Percentiles rank a stretch among this genome's conserved stretches.
These are phyloP conservation scores for Collariella sp. DNA, from an alignment of 495 filamentous ascomycete species.

Conservation along the genomic window DNA sequence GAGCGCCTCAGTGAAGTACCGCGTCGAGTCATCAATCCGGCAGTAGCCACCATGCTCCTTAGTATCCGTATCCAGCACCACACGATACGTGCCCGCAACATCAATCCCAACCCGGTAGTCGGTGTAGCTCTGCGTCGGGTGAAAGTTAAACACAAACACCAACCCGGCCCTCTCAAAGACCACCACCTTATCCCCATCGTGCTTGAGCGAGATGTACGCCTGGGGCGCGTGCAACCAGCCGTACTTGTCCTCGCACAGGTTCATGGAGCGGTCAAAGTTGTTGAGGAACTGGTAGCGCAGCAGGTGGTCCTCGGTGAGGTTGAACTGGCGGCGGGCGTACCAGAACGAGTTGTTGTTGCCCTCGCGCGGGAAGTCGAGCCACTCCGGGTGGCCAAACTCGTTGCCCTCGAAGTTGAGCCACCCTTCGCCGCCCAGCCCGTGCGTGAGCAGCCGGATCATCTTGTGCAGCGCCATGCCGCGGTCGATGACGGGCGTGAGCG, in stretches of 20 bases:
- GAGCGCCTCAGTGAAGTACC: constrained; percentile 86
- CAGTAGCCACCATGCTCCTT: constrained; percentile 70
- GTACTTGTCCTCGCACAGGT: constrained; percentile 75
- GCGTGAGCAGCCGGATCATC: constrained; percentile 90
- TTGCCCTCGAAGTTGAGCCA: constrained; percentile 99
- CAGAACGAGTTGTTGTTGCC: constrained; percentile 95
- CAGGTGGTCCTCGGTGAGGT: constrained; percentile 76
- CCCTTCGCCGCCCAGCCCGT: constrained; percentile 89
- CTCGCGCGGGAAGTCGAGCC: constrained; percentile 94
- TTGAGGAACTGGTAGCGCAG: constrained; percentile 89
- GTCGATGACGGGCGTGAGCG: constrained; percentile 82
- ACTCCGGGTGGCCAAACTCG: constrained; percentile 97
- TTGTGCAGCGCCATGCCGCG: constrained; percentile 91
- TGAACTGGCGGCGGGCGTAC: constrained; percentile 92
- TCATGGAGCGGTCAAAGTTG: constrained; percentile 90
- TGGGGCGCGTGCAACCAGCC: constrained; percentile 85
- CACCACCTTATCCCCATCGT: constrained; percentile 89
- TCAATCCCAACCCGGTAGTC: constrained; percentile 92
- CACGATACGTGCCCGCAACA: constrained; percentile 70
- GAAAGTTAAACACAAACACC: constrained; percentile 95
- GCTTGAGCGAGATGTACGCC: constrained; percentile 88
- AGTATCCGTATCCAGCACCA: constrained; percentile 77
- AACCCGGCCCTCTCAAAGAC: constrained; percentile 90
- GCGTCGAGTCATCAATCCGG: constrained; percentile 63
- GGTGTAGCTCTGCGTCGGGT: constrained; percentile 75